Evolutionary conservation across 1,284 basidiomycete genomes (phyloP).

Genomic region (Heterobasidion annosum): DNA sequence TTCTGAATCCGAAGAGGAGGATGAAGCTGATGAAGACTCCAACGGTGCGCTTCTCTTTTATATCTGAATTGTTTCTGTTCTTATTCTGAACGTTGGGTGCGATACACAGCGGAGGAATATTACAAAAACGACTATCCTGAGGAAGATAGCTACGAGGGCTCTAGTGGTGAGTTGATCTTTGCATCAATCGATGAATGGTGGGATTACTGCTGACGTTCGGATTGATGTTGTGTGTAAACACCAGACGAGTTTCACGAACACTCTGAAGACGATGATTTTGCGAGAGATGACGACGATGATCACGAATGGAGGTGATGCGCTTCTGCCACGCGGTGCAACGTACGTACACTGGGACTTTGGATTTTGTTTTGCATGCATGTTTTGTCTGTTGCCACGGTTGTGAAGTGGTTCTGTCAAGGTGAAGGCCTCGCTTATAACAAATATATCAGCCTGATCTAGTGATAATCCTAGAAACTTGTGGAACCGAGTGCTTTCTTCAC

Average conservation of each 20-base stretch:
- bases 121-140: conserved; percentile 80
- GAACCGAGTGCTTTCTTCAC: too few species aligned
- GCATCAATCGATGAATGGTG: too few species aligned
- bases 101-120: conserved; percentile 59
- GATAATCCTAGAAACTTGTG: too few species aligned
- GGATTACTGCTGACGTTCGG: conserved; percentile 1
- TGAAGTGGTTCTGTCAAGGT: too few species aligned
- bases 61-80: background rate
- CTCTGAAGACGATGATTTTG: conserved; percentile 21
- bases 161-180: conserved; percentile 25
- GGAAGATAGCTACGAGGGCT: conserved; percentile 43
- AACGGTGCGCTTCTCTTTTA: conserved; percentile 41
- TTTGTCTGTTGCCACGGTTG: too few species aligned
- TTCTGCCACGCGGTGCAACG: too few species aligned
- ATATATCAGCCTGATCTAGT: too few species aligned
- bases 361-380: too few species aligned
- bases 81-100: background rate
- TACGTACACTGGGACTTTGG: too few species aligned
- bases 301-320: background rate
- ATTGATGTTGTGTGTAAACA: conserved; percentile 1
- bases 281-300: conserved; percentile 12
- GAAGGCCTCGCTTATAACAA: too few species aligned
- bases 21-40: conserved; percentile 74
- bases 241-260: conserved; percentile 36
- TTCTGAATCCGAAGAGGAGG: conserved; percentile 56